These are phyloP conservation scores for Calycina herbarum DNA, from an alignment of 2,329 filamentous ascomycete species.

Conservation along the genomic window DNA sequence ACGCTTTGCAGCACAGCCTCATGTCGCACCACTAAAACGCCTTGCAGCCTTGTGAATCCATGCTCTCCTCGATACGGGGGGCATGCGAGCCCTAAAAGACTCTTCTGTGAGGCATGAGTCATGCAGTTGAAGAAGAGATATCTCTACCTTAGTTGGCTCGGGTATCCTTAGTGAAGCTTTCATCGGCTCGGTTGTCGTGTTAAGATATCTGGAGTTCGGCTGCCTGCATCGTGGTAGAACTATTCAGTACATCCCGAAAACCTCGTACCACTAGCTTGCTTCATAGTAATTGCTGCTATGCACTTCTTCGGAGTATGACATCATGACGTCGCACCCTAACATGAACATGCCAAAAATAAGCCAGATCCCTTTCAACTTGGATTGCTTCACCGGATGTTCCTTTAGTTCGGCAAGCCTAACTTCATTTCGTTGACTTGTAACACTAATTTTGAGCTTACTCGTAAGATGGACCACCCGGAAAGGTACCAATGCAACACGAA, in stretches of 20 bases:
- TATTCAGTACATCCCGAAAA: background rate
- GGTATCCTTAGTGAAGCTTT: background rate
- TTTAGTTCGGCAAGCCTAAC: background rate
- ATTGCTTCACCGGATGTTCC: background rate
- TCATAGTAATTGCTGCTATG: background rate
- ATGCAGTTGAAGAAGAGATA: background rate
- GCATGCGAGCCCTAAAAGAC: background rate
- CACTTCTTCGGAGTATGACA: background rate
- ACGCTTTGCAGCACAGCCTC: constrained; percentile 12
- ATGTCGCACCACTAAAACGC: constrained; percentile 8
- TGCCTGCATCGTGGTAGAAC: background rate
- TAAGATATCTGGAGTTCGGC: background rate
- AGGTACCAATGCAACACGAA: background rate
- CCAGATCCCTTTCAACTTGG: background rate
- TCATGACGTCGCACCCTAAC: background rate
- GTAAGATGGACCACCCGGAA: background rate
- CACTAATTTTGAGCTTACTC: background rate
- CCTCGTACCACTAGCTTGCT: background rate
- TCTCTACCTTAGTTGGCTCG: background rate
- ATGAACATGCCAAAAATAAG: background rate
- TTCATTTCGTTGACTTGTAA: background rate
- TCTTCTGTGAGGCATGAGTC: background rate
- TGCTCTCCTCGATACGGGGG: background rate
- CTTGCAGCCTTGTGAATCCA: constrained; percentile 8
- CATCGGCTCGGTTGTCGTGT: background rate